A percentile compares a stretch with the other conserved stretches of the same genome.
Conservation (phyloP, 768 basidiomycete species). For the Omphalotus guepiniiformis region DNA sequence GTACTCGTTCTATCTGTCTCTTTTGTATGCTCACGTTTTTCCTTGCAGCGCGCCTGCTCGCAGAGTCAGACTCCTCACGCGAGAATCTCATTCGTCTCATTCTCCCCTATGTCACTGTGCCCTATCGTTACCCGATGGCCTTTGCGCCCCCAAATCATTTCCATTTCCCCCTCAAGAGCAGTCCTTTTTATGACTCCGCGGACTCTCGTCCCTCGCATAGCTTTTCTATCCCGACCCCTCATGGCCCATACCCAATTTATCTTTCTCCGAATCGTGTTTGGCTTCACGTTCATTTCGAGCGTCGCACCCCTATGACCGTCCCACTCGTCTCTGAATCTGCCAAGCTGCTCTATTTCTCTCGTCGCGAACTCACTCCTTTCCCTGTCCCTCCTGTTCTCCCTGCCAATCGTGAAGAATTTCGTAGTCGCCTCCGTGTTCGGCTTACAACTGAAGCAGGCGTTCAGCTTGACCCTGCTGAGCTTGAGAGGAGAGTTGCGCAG, state of each 20-base stretch:
- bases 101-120: slow-evolving; percentile 44
- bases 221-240: slow-evolving; percentile 27
- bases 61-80: slow-evolving; percentile 21
- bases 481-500: slow-evolving; percentile 16
- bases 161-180: slow-evolving; percentile 40
- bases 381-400: slow-evolving; percentile 36
- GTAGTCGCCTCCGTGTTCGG: slow-evolving; percentile 14
- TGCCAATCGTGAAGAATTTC: slow-evolving; percentile 24
- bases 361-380: slow-evolving; percentile 47
- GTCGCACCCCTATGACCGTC: slow-evolving; percentile 21
- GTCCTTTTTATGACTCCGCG: slow-evolving; percentile 11
- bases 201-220: slow-evolving; percentile 15
- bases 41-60: slow-evolving; percentile 20
- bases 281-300: slow-evolving; percentile 24
- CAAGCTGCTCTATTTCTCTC: slow-evolving; percentile 58
- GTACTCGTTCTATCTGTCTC: slow-evolving; percentile 17
- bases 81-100: slow-evolving; percentile 28
- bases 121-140: slow-evolving; percentile 52
- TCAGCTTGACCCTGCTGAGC: background rate
- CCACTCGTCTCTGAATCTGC: slow-evolving; percentile 57
- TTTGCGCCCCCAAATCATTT: slow-evolving; percentile 62
- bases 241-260: slow-evolving; percentile 48
- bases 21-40: background rate
- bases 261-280: slow-evolving; percentile 28
- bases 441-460: background rate